Percentiles rank a stretch among this genome's conserved stretches.
Evolutionary conservation across 441 rosid species (phyloP).

Genomic region (Mallotus repandus): DNA sequence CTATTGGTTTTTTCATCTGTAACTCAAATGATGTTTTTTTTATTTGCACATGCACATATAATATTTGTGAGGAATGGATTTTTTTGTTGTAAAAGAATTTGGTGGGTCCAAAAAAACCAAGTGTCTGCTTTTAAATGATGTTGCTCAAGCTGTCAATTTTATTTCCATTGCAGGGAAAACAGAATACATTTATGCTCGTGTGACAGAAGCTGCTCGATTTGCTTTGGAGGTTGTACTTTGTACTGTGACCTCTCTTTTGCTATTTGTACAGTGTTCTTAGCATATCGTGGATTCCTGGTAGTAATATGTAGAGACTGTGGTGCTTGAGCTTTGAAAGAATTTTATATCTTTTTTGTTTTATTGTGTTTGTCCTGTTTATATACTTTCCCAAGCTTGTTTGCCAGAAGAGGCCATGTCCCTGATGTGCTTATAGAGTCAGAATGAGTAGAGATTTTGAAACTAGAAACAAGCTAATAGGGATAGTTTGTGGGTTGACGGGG

Average conservation of each 20-base stretch:
- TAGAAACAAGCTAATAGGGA: no score
- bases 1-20: background rate
- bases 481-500: no score
- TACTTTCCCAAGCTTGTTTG: background rate
- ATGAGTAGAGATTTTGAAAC: no score
- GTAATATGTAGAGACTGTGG: background rate
- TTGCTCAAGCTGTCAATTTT: background rate
- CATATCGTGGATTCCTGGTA: background rate
- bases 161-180: conserved; percentile 61
- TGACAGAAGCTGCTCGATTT: conserved; percentile 70
- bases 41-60: background rate
- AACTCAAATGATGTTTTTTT: background rate
- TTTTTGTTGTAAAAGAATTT: background rate
- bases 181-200: conserved; percentile 66
- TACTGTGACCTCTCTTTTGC: conserved; percentile 30
- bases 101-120: background rate
- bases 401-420: background rate
- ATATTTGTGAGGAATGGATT: background rate
- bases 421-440: background rate
- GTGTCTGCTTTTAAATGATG: background rate
- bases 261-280: conserved; percentile 13
- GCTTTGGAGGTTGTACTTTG: conserved; percentile 70
- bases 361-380: background rate
- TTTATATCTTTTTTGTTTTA: background rate
- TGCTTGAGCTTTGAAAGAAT: background rate